A percentile compares a stretch with the other conserved stretches of the same genome.
phyloP scores from a whole-genome alignment of 2,329 filamentous ascomycete genomes.

The Esteya vermicola region DNA sequence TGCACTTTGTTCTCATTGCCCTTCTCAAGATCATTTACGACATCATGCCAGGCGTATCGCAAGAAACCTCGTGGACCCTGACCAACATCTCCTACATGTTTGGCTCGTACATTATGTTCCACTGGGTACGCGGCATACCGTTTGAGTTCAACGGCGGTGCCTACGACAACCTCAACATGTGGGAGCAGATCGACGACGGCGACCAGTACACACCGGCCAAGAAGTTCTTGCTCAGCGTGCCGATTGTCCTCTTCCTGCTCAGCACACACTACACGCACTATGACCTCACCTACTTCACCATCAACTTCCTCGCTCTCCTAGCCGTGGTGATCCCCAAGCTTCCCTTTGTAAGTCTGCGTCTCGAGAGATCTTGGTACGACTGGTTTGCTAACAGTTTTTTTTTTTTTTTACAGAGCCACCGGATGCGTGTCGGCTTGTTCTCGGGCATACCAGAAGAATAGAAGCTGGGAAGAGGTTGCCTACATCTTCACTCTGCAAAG shows the following conservation, averaged over 20 bases:
- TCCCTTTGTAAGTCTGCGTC: constrained; percentile 58
- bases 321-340: constrained; percentile 93
- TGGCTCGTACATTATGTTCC: constrained; percentile 98
- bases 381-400: constrained; percentile 14
- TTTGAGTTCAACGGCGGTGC: constrained; percentile 98
- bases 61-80: constrained; percentile 96
- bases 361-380: background rate
- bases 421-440: constrained; percentile 63
- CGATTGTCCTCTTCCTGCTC: constrained; percentile 84
- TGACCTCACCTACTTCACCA: constrained; percentile 89
- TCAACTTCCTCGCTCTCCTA: constrained; percentile 88
- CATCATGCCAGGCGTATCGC: constrained; percentile 87
- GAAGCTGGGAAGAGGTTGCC: no score
- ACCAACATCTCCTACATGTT: constrained; percentile 99
- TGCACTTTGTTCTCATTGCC: constrained; percentile 86
- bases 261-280: constrained; percentile 99
- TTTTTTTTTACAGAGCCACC: constrained; percentile 47
- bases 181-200: constrained; percentile 99
- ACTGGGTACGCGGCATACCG: constrained; percentile 92
- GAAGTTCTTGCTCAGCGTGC: constrained; percentile 92
- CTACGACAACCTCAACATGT: constrained; percentile 99
- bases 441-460: constrained; percentile 51
- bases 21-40: constrained; percentile 93
- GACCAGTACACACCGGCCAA: constrained; percentile 98
- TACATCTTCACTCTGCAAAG: no score